Evolutionary conservation across 169 alveolate genomes (phyloP).

Genomic region (Plasmodium sp.): DNA sequence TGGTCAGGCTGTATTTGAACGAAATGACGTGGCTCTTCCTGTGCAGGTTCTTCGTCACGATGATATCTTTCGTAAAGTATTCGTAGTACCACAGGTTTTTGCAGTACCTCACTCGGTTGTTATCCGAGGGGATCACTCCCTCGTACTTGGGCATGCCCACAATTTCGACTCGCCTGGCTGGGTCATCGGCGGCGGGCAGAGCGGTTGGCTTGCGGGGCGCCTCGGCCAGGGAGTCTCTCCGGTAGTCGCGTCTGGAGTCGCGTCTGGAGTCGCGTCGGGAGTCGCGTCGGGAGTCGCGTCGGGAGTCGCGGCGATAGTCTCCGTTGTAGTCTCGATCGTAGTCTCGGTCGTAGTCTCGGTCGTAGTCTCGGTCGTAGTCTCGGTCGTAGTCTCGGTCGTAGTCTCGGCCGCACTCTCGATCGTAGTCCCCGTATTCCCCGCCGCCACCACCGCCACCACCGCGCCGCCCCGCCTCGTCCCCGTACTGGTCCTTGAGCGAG

Average conservation of each 20-base stretch:
- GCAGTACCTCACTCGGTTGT: constrained; percentile 28
- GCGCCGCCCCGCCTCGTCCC: background rate
- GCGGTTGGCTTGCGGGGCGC: background rate
- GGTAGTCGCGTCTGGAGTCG: background rate
- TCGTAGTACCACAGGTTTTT: constrained; percentile 54
- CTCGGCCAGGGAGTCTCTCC: background rate
- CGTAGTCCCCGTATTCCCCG: background rate
- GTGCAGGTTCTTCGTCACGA: background rate
- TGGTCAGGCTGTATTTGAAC: constrained; percentile 35
- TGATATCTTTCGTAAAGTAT: constrained; percentile 64
- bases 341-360: background rate
- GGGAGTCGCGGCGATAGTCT: background rate
- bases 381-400: background rate
- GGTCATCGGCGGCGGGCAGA: background rate
- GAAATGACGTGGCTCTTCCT: constrained; percentile 43
- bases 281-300: background rate
- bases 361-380: background rate
- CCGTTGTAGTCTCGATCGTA: background rate
- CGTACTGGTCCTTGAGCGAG: constrained; percentile 76
- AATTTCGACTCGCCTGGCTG: background rate
- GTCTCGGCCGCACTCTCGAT: background rate
- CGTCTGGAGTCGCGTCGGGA: background rate
- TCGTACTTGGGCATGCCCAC: constrained; percentile 67
- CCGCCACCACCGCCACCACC: too few species aligned
- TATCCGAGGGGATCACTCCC: constrained; percentile 73